Evolutionary conservation across 2,329 filamentous ascomycete genomes (phyloP).

Genomic region (Trichocomaceae sp.): DNA sequence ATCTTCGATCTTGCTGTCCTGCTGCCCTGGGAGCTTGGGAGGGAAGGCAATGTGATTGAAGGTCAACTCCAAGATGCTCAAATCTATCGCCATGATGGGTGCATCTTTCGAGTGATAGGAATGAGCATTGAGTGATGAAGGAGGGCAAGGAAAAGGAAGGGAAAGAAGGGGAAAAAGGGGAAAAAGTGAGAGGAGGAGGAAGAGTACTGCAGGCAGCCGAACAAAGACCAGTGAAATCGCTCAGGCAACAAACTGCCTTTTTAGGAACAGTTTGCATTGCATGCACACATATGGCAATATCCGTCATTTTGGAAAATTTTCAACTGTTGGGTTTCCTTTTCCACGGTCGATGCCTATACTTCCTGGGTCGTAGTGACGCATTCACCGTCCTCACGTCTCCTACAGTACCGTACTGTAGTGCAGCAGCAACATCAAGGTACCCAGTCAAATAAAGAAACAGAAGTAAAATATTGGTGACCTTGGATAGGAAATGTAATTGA

Average conservation of each 20-base stretch:
- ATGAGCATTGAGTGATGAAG: background rate
- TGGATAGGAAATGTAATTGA: background rate
- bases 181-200: no score
- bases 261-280: background rate
- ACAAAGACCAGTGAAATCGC: background rate
- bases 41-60: slow-evolving; percentile 2
- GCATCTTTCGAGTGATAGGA: background rate
- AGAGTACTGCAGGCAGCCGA: background rate
- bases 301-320: background rate
- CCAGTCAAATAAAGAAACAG: background rate
- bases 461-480: background rate
- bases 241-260: background rate
- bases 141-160: background rate
- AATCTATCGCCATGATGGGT: background rate
- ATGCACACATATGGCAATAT: background rate
- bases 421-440: background rate
- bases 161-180: background rate
- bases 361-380: background rate
- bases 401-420: background rate
- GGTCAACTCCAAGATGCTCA: background rate
- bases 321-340: background rate
- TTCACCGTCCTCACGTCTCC: no score
- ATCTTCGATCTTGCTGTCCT: background rate
- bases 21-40: background rate
- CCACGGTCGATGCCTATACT: background rate